phyloP scores from a whole-genome alignment of 805 yeast genomes.

The Saturnispora ahearnii region DNA sequence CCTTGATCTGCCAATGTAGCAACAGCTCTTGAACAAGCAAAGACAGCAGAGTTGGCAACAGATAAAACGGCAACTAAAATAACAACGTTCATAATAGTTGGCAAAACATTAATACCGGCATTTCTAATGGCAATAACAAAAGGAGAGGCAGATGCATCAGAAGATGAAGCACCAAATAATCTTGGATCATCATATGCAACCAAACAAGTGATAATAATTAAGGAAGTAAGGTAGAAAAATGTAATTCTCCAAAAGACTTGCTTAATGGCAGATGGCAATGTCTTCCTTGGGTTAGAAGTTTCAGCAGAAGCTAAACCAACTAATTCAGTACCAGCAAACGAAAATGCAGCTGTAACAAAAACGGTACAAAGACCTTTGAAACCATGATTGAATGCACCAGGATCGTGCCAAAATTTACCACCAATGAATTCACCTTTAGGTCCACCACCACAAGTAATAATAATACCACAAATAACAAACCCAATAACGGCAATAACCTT shows the following conservation, averaged over 20 bases:
- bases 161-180: slow-evolving; percentile 37
- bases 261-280: slow-evolving; percentile 52
- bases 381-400: slow-evolving; percentile 41
- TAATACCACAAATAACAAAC: slow-evolving; percentile 43
- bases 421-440: slow-evolving; percentile 50
- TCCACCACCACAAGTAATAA: slow-evolving; percentile 53
- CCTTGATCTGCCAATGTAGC: slow-evolving; percentile 65
- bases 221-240: slow-evolving; percentile 43
- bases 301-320: slow-evolving; percentile 57
- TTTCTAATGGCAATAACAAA: slow-evolving; percentile 61
- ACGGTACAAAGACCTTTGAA: slow-evolving; percentile 58
- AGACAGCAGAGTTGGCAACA: slow-evolving; percentile 69
- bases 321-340: slow-evolving; percentile 57
- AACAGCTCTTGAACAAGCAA: slow-evolving; percentile 63
- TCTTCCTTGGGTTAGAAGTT: slow-evolving; percentile 46
- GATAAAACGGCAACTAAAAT: slow-evolving; percentile 65
- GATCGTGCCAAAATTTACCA: slow-evolving; percentile 47
- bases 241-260: slow-evolving; percentile 54
- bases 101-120: slow-evolving; percentile 56
- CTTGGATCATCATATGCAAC: slow-evolving; percentile 46
- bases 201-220: slow-evolving; percentile 40
- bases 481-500: slow-evolving; percentile 50
- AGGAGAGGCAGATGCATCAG: slow-evolving; percentile 59
- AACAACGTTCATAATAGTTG: slow-evolving; percentile 67
- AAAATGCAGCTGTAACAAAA: slow-evolving; percentile 49